phyloP scores from a whole-genome alignment of 2,329 filamentous ascomycete genomes.

The Parastagonospora nodorum region DNA sequence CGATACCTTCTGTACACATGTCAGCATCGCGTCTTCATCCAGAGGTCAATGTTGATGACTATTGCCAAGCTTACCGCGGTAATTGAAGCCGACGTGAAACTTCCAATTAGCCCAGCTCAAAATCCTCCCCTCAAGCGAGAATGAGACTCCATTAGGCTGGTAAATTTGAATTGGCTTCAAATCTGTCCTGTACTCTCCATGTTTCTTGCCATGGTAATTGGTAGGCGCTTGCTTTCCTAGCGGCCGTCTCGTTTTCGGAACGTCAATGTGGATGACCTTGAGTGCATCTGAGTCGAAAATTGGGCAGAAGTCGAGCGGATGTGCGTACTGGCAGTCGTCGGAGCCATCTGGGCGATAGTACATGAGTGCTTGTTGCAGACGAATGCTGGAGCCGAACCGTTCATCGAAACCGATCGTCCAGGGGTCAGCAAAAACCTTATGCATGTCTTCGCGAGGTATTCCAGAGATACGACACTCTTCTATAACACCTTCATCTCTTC shows the following conservation, averaged over 20 bases:
- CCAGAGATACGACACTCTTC: constrained; percentile 86
- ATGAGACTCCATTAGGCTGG: constrained; percentile 87
- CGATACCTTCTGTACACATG: no score
- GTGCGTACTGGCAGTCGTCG: constrained; percentile 89
- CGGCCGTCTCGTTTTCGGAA: constrained; percentile 77
- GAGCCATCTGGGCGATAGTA: constrained; percentile 90
- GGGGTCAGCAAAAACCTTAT: constrained; percentile 94
- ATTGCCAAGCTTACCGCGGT: no score
- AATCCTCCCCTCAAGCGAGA: constrained; percentile 73
- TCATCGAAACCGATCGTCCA: constrained; percentile 97
- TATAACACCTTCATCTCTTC: constrained; percentile 83
- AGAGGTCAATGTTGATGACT: no score
- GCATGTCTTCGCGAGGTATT: constrained; percentile 81
- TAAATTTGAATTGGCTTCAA: constrained; percentile 87
- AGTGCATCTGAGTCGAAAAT: constrained; percentile 84
- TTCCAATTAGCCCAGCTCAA: constrained; percentile 94
- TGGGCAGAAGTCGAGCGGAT: constrained; percentile 90
- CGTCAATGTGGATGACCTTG: constrained; percentile 80
- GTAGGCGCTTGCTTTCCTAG: constrained; percentile 72
- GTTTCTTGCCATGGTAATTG: constrained; percentile 79
- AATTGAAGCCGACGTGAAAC: constrained; percentile 93
- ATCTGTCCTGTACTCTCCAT: constrained; percentile 76
- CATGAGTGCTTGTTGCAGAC: constrained; percentile 92
- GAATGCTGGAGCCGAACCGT: constrained; percentile 76
- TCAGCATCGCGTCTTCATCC: no score